Base-by-base conservation (phyloP, 768 basidiomycete genomes). In the Lepiota subincarnata region DNA sequence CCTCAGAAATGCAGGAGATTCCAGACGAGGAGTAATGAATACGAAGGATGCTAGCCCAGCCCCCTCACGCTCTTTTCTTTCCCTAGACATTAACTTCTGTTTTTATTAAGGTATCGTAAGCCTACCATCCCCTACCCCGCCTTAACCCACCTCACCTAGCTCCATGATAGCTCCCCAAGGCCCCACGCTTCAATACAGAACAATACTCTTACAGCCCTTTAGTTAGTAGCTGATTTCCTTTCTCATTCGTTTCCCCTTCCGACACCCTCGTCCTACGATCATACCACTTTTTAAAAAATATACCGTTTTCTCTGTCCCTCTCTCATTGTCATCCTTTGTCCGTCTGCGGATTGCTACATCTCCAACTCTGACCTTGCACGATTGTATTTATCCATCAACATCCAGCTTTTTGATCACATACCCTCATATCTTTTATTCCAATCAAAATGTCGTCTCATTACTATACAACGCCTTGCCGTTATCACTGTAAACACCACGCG, bases 1-100 rank as follows among this genome's bases (percentile, higher is more conserved):
- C 80, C 44, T 80, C 80, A 56, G 78, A 81, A 44, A 71, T 80
- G 39, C 72, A 71, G 42, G 82, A 82, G 60, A 80, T 82, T 60
- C 72, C 73, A 59, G 78, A 81, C 34, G 81, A 72, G 59, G 63
- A 56, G 14, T 59, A 58, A 36, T 55, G 48, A 59, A 35, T 4
- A 12, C 11, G 24, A 31, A 31, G 31, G 31, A 31, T 4, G 36
- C 22, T 42, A 41, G 41, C 38, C 19, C 22, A 45, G 52, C 50
- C 44, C 53, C 53, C 35, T 24, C 53, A 48, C 39, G 4, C 24
- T 45, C 44, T 38, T 43, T 24, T 48, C 22, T 49, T 34, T 55
- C 31, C 48, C 24, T 50, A 35, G 39, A 36, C 18, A 3, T 31
- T 31, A 31, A 31, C 28, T 47, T 6, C 26, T 16, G 16, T 22